Conservation (phyloP, 2,329 filamentous ascomycete species). For the Coniochaeta sp. region DNA sequence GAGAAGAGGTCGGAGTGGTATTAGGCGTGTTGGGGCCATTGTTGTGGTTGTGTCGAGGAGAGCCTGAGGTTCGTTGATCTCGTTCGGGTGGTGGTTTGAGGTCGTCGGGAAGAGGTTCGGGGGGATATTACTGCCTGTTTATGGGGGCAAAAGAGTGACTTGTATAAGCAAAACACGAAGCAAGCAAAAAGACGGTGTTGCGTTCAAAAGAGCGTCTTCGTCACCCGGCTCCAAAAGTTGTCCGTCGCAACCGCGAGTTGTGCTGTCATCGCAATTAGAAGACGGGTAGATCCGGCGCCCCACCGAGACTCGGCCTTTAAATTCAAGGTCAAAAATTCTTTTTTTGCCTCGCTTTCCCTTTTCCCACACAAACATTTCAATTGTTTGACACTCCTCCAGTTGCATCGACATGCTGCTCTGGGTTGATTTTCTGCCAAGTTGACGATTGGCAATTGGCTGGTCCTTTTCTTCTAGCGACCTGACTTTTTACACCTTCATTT, state of each 20-base stretch:
- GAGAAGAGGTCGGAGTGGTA: background rate
- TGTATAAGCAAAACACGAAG: background rate
- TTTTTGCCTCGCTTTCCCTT: background rate
- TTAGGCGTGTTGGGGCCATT: background rate
- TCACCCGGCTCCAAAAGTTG: background rate
- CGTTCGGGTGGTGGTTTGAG: too few relatives aligned
- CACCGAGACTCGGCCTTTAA: background rate
- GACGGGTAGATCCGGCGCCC: slow-evolving; percentile 3
- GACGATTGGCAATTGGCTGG: slow-evolving; percentile 16
- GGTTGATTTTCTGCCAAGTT: slow-evolving; percentile 10
- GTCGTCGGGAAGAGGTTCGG: background rate
- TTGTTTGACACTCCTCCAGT: slow-evolving; percentile 4
- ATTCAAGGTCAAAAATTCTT: slow-evolving; percentile 5
- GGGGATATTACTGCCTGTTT: background rate
- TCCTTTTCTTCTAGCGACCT: too few relatives aligned
- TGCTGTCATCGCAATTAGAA: background rate
- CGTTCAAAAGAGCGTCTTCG: background rate
- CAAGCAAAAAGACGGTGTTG: background rate
- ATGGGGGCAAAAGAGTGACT: background rate
- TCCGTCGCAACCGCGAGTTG: background rate
- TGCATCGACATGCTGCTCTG: slow-evolving; percentile 13
- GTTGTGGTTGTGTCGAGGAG: too few relatives aligned
- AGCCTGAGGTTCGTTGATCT: too few relatives aligned
- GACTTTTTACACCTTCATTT: too few relatives aligned
- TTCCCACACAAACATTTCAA: slow-evolving; percentile 6